Percentiles rank a stretch among this genome's conserved stretches.
These are phyloP conservation scores for Coniella vitis DNA, from an alignment of 2,329 filamentous ascomycete species.

Conservation along the genomic window DNA sequence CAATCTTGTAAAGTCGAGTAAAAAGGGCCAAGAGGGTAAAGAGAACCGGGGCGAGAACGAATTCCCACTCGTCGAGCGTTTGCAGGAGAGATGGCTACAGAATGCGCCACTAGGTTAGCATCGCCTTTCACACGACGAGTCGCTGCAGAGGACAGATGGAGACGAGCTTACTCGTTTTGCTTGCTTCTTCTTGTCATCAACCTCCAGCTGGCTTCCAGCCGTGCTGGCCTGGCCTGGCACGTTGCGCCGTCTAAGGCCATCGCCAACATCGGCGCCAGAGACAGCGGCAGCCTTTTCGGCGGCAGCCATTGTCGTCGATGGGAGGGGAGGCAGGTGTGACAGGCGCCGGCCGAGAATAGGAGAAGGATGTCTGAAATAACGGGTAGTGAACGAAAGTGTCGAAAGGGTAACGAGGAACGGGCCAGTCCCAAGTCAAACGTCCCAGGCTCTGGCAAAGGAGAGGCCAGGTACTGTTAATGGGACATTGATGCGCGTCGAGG, in stretches of 20 bases:
- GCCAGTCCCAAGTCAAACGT: neutral
- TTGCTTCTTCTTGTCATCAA: conserved; percentile 55
- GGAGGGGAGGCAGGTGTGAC: neutral
- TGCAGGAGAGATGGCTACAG: conserved; percentile 52
- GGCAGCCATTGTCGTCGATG: conserved; percentile 39
- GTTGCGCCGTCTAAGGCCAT: conserved; percentile 51
- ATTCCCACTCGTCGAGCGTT: conserved; percentile 57
- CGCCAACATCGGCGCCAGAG: conserved; percentile 53
- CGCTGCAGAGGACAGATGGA: neutral
- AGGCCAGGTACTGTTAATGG: conserved; percentile 6
- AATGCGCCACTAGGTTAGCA: conserved; percentile 18
- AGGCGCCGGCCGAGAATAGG: neutral
- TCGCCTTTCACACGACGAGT: neutral
- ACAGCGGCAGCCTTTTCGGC: conserved; percentile 46
- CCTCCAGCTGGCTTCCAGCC: conserved; percentile 28
- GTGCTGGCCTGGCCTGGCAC: conserved; percentile 29
- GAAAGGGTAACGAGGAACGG: neutral
- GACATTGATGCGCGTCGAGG: conserved; percentile 5
- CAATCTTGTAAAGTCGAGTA: conserved; percentile 64
- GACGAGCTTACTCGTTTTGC: conserved; percentile 42
- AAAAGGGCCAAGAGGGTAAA: conserved; percentile 58
- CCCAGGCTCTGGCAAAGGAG: conserved; percentile 8
- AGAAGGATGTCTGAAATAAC: neutral
- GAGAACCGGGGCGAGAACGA: conserved; percentile 53
- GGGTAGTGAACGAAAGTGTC: neutral